phyloP scores from a whole-genome alignment of 2,329 filamentous ascomycete species.

The Emmonsiellopsis sp. region DNA sequence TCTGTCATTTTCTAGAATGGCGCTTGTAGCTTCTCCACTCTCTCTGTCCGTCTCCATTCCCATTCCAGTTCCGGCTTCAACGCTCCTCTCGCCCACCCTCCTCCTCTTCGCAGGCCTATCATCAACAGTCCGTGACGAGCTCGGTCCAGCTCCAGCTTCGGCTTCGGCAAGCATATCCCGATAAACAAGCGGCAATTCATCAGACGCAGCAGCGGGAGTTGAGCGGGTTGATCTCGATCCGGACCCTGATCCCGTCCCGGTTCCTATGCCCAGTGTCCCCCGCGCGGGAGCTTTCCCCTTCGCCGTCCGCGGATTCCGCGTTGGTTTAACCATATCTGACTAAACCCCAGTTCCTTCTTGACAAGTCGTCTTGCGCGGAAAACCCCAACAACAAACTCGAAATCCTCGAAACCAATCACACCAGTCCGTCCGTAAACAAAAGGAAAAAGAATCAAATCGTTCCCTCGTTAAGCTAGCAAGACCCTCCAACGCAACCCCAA shows the following conservation, averaged over 20 bases:
- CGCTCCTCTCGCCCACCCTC: conserved; percentile 14
- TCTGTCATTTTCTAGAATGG: background rate
- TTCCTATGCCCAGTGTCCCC: background rate
- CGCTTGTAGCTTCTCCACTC: background rate
- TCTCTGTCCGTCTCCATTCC: conserved; percentile 9
- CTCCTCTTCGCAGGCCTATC: conserved; percentile 9
- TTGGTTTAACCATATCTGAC: background rate
- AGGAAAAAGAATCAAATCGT: no score
- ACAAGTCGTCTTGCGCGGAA: no score
- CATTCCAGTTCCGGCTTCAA: background rate
- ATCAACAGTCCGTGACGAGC: background rate
- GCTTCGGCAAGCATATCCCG: conserved; percentile 39
- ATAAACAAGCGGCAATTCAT: conserved; percentile 34
- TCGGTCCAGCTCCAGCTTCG: background rate
- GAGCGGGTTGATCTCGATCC: background rate
- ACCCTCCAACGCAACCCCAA: no score
- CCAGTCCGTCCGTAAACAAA: no score
- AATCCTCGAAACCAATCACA: no score
- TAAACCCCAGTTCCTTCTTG: background rate
- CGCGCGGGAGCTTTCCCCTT: background rate
- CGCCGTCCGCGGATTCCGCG: background rate
- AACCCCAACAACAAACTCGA: no score
- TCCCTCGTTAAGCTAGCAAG: no score
- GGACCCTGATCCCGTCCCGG: background rate
- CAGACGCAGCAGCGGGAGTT: background rate